Conservation (phyloP, 75 land plant species). For the Picea sitchensis region DNA sequence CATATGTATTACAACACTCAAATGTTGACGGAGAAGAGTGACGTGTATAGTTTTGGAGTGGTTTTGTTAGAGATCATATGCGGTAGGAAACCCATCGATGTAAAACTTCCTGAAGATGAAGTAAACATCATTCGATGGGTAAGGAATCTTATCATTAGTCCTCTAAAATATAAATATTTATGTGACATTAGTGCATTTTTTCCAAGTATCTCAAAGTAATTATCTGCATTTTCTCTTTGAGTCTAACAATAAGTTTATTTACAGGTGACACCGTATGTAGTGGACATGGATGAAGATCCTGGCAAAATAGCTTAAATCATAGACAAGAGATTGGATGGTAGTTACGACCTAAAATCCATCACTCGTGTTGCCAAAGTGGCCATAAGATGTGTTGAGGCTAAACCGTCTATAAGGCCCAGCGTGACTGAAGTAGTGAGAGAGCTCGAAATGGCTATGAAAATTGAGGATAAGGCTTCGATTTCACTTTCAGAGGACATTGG, state of each 20-base stretch:
- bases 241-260: neutral
- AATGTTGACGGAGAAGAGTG: slow-evolving; percentile 16
- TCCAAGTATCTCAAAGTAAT: too few species aligned
- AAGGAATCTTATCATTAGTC: neutral
- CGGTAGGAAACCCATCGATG: slow-evolving; percentile 2
- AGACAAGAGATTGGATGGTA: neutral
- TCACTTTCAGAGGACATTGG: too few species aligned
- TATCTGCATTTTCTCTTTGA: neutral
- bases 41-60: slow-evolving; percentile 24
- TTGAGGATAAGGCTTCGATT: slow-evolving; percentile 1
- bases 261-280: slow-evolving; percentile 2
- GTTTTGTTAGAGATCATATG: slow-evolving; percentile 8
- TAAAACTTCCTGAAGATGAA: neutral
- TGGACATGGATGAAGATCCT: neutral
- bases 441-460: slow-evolving; percentile 17
- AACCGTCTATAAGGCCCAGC: slow-evolving; percentile 19
- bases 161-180: neutral
- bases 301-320: neutral
- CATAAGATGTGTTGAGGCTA: slow-evolving; percentile 18
- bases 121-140: neutral
- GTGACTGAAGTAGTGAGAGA: slow-evolving; percentile 25
- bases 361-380: slow-evolving; percentile 15
- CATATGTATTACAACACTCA: slow-evolving; percentile 12
- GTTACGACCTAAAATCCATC: slow-evolving; percentile 9
- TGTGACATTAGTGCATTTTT: neutral